Conservation (phyloP, 2,329 filamentous ascomycete genomes). For the Stagonosporopsis tanaceti region DNA sequence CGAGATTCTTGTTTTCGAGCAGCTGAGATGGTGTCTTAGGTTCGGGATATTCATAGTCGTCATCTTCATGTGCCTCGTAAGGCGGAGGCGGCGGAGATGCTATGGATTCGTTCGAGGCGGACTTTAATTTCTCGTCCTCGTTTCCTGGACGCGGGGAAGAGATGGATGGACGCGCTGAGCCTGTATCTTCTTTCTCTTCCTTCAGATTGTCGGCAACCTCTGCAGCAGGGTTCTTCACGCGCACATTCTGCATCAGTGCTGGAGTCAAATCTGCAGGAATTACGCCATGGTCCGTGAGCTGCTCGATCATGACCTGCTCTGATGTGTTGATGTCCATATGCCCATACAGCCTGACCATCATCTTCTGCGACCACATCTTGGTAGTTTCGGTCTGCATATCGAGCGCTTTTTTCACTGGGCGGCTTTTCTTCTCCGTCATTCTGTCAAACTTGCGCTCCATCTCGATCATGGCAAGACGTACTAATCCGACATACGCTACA, state of each 20-base stretch:
- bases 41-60: slow-evolving; percentile 74
- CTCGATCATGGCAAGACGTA: slow-evolving; percentile 78
- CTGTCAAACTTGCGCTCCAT: slow-evolving; percentile 75
- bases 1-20: slow-evolving; percentile 81
- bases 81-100: slow-evolving; percentile 63
- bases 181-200: slow-evolving; percentile 16
- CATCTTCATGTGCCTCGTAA: slow-evolving; percentile 69
- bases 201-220: slow-evolving; percentile 48
- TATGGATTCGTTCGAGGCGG: slow-evolving; percentile 46
- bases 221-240: slow-evolving; percentile 91
- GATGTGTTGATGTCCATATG: slow-evolving; percentile 95
- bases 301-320: slow-evolving; percentile 99
- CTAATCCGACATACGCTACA: slow-evolving; percentile 93
- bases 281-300: slow-evolving; percentile 91
- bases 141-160: slow-evolving; percentile 43
- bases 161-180: slow-evolving; percentile 46
- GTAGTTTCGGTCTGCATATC: slow-evolving; percentile 76
- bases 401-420: slow-evolving; percentile 74
- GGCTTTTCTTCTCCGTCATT: slow-evolving; percentile 64
- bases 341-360: slow-evolving; percentile 92
- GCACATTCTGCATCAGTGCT: slow-evolving; percentile 86
- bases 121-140: slow-evolving; percentile 30
- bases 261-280: slow-evolving; percentile 83
- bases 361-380: slow-evolving; percentile 97
- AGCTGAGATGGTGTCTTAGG: slow-evolving; percentile 85